Conservation (phyloP, 805 yeast species). For the Zygosaccharomyces bailii region DNA sequence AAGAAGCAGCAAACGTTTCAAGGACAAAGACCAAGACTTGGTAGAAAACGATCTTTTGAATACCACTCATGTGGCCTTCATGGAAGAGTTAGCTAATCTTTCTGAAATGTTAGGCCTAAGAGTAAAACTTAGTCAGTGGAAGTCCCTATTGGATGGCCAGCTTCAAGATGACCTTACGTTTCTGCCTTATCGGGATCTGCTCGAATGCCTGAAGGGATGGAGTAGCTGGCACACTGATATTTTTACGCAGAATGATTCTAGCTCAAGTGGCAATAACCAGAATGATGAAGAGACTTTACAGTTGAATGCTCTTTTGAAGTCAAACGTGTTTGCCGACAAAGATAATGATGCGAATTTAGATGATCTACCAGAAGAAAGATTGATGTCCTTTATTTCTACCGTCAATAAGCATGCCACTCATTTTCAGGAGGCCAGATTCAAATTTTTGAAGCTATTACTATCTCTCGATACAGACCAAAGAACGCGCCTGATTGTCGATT, state of each 20-base stretch:
- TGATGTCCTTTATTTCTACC: conserved; percentile 25
- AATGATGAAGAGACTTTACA: conserved; percentile 24
- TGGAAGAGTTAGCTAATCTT: conserved; percentile 17
- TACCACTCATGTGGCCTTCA: conserved; percentile 13
- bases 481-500: conserved; percentile 37
- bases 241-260: conserved; percentile 23
- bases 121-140: conserved; percentile 11
- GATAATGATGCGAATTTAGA: conserved; percentile 15
- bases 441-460: conserved; percentile 30
- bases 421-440: conserved; percentile 39
- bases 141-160: not conserved
- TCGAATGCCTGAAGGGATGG: conserved; percentile 38
- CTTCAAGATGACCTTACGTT: not conserved
- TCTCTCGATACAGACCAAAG: conserved; percentile 11
- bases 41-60: conserved; percentile 11
- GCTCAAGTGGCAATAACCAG: conserved; percentile 5
- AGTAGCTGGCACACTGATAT: conserved; percentile 34
- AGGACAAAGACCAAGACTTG: conserved; percentile 30
- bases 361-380: conserved; percentile 17
- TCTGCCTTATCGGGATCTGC: conserved; percentile 29
- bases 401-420: conserved; percentile 34
- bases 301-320: conserved; percentile 33
- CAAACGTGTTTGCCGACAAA: conserved; percentile 29
- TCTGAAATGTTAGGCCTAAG: conserved; percentile 10
- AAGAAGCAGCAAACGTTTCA: conserved; percentile 42